phyloP scores from a whole-genome alignment of 2,329 filamentous ascomycete species.

The Ophiobolus disseminans region DNA sequence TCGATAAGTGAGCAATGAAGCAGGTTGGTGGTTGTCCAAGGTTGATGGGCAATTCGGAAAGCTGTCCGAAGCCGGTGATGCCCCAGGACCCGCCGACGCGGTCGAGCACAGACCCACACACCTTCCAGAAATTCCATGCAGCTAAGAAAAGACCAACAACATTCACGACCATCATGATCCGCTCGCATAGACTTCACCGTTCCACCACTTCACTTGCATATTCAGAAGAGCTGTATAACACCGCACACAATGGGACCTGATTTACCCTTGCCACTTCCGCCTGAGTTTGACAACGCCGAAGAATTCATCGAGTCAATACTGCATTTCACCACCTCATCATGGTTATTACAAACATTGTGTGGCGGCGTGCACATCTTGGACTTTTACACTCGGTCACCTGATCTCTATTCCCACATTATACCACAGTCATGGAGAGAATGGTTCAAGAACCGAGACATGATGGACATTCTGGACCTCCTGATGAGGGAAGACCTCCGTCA shows the following conservation, averaged over 20 bases:
- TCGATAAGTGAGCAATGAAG: slow-evolving; percentile 2
- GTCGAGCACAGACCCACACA: slow-evolving; percentile 20
- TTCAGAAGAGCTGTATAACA: neutral
- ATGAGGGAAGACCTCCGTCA: slow-evolving; percentile 75
- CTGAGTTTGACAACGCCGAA: slow-evolving; percentile 73
- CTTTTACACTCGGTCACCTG: slow-evolving; percentile 86
- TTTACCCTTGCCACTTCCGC: slow-evolving; percentile 69
- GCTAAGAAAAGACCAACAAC: slow-evolving; percentile 18
- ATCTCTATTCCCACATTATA: slow-evolving; percentile 79
- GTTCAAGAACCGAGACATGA: slow-evolving; percentile 73
- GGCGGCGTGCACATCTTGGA: slow-evolving; percentile 97
- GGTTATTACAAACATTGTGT: slow-evolving; percentile 85
- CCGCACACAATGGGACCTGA: slow-evolving; percentile 55
- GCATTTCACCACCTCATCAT: slow-evolving; percentile 74
- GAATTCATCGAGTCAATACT: slow-evolving; percentile 82
- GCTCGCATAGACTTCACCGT: neutral
- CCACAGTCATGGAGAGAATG: slow-evolving; percentile 83
- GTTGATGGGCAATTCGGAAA: slow-evolving; percentile 11
- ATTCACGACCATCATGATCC: slow-evolving; percentile 12
- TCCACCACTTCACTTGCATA: neutral
- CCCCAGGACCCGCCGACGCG: slow-evolving; percentile 3
- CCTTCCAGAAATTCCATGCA: slow-evolving; percentile 19
- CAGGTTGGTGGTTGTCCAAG: slow-evolving; percentile 5
- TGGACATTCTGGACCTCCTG: slow-evolving; percentile 79
- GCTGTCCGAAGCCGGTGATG: slow-evolving; percentile 12